phyloP scores from a whole-genome alignment of 2,329 filamentous ascomycete species.

The Zalaria sp. region DNA sequence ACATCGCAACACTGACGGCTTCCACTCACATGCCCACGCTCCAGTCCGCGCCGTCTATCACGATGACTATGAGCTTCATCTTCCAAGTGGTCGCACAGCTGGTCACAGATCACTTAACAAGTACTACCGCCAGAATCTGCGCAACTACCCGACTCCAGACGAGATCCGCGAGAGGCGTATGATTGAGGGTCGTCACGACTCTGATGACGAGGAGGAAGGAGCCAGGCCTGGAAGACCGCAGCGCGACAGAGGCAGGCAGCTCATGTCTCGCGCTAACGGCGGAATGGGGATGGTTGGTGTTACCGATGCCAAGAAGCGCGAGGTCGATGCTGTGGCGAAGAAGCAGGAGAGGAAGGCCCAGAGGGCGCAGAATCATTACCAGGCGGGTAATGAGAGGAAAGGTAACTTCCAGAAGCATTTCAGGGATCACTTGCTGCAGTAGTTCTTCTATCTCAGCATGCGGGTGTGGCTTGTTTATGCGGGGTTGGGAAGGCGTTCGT shows the following conservation, averaged over 20 bases:
- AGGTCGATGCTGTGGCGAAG: constrained; percentile 52
- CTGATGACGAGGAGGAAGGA: constrained; percentile 31
- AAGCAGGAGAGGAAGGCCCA: constrained; percentile 53
- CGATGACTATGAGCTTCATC: constrained; percentile 84
- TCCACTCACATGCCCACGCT: constrained; percentile 64
- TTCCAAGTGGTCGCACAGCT: constrained; percentile 77
- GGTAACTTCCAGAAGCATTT: constrained; percentile 68
- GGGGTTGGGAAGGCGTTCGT: too few species aligned
- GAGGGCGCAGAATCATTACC: constrained; percentile 35
- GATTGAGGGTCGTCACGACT: constrained; percentile 33
- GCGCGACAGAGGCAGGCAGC: constrained; percentile 20
- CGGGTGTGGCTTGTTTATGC: too few species aligned
- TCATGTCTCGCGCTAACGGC: constrained; percentile 55
- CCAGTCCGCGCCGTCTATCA: constrained; percentile 69
- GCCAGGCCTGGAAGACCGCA: constrained; percentile 9
- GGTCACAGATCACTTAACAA: constrained; percentile 77
- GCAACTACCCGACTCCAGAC: constrained; percentile 64
- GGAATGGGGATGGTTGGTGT: constrained; percentile 65
- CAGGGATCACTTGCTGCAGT: constrained; percentile 24
- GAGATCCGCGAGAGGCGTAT: constrained; percentile 60
- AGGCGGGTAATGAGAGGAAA: constrained; percentile 58
- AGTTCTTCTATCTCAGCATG: too few species aligned
- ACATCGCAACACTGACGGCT: constrained; percentile 63
- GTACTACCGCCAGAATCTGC: constrained; percentile 88
- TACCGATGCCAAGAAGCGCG: constrained; percentile 58